A percentile compares a stretch with the other conserved stretches of the same genome.
Evolutionary conservation across 73 alveolate species (phyloP).

Genomic region (Effrenium voratum): DNA sequence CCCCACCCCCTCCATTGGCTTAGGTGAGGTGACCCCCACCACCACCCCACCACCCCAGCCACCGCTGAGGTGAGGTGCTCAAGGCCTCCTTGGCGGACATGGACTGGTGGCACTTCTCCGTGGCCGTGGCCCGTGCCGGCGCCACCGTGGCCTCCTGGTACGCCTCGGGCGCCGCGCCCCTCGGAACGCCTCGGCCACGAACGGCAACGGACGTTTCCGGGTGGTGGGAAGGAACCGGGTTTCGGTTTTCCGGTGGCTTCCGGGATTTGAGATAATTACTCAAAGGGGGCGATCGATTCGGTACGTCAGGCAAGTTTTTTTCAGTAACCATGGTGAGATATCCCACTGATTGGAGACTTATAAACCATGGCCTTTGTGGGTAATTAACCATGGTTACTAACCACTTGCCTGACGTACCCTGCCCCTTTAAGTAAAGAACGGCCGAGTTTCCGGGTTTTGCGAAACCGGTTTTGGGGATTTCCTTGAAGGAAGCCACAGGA

Average conservation of each 20-base stretch:
- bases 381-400: too few relatives aligned
- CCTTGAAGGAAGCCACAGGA: too few relatives aligned
- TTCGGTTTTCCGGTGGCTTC: neutral
- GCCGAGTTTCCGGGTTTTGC: too few relatives aligned
- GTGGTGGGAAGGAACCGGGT: neutral
- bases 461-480: too few relatives aligned
- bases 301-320: too few relatives aligned
- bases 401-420: too few relatives aligned
- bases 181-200: neutral
- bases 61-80: constrained; percentile 31
- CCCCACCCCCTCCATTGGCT: neutral
- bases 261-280: neutral
- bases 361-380: too few relatives aligned
- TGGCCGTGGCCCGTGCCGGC: constrained; percentile 3
- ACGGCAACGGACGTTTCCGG: neutral
- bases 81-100: neutral
- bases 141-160: constrained; percentile 62
- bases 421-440: too few relatives aligned
- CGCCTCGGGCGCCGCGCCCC: constrained; percentile 37
- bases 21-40: neutral
- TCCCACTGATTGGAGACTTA: too few relatives aligned
- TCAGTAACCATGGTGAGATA: too few relatives aligned
- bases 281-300: neutral
- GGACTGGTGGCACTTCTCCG: constrained; percentile 33
- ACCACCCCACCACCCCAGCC: too few relatives aligned